Base-by-base conservation (phyloP, 352 stramenopile species). In the Pythium volutum region DNA sequence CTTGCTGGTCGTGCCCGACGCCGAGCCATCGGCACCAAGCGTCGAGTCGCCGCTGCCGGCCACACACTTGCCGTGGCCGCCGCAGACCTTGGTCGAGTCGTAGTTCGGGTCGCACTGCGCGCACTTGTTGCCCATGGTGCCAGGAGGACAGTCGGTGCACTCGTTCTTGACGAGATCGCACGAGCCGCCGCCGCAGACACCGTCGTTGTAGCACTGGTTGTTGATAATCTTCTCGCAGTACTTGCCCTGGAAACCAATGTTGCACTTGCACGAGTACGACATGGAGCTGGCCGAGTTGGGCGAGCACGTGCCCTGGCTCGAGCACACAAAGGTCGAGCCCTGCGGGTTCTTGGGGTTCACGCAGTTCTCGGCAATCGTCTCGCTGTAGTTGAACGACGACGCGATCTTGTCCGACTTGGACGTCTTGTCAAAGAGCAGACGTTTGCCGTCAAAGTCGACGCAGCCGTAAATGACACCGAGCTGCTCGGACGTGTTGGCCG, bases 201-300 rank as follows among this genome's bases (percentile, higher is more conserved):
- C 82, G 66, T 82, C 65, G 55, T 75, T 62, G 55, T 74, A 84
- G 69, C 82, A 90, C 64, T 79, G 73, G 77, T 92, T 90, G 47
- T 79, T 84, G 27, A 69, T 76, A 27, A 90, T 79, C 66, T 82
- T 84, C 64, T 92, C 69, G 58, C 83, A 92, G 71, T 84, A 92
- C 12, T 73, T 87, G 58, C 83, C 83, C 56, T 75, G 83, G 77
- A 89, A 92, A 27, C 83, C 83, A 14, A 90, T 71, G 68, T 90
- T 89, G 66, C 79, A 92, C 39, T 67, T 55, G 64, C 83, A 92
- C 49, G 62, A 39, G 70, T 89, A 92, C 33, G 82, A 54, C 71
- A 88, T 81, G 8, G 69, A 70, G 26, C 65, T 65, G 1, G 65
- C 67, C 27, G 64, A 66, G 10, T 65, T 70, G 3, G 83, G 83